phyloP scores from a whole-genome alignment of 768 basidiomycete species.

The Xerocomus spinulosus region DNA sequence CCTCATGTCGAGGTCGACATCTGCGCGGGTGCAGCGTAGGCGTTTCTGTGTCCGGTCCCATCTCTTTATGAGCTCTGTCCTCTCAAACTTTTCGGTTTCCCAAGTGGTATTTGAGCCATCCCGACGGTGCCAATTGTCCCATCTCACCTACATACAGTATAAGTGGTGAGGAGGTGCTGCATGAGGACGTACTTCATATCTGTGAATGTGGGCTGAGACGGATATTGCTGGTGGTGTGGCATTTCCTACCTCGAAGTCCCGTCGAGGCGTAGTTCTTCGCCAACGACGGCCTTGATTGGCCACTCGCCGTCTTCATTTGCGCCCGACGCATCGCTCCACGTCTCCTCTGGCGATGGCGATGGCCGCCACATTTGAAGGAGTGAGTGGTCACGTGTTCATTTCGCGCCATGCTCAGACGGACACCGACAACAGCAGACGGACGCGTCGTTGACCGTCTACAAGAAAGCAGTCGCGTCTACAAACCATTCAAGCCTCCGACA shows the following conservation, averaged over 20 bases:
- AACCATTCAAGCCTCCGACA: constrained; percentile 78
- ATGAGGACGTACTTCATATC: constrained; percentile 29
- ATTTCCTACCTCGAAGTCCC: constrained; percentile 23
- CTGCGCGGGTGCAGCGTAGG: constrained; percentile 29
- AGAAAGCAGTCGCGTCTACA: constrained; percentile 69
- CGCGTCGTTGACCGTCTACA: constrained; percentile 61
- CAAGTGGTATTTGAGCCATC: constrained; percentile 57
- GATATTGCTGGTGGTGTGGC: neutral
- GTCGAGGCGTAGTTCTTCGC: constrained; percentile 30
- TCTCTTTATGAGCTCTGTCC: constrained; percentile 13
- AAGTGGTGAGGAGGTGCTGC: neutral
- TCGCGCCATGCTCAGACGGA: constrained; percentile 58
- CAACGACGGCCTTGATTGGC: constrained; percentile 28
- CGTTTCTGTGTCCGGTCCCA: constrained; percentile 36
- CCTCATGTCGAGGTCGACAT: constrained; percentile 34
- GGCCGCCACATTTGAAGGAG: constrained; percentile 21
- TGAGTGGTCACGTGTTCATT: constrained; percentile 24
- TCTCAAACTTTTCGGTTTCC: constrained; percentile 31
- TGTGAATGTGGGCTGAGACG: constrained; percentile 12
- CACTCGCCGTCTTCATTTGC: constrained; percentile 30
- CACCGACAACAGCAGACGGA: constrained; percentile 68
- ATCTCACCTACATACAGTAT: constrained; percentile 40
- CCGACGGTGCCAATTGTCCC: constrained; percentile 47
- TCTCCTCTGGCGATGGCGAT: constrained; percentile 29
- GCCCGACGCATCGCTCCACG: constrained; percentile 31